Evolutionary conservation across 179 eudicot species (phyloP).

Genomic region (Vitellaria paradoxa): DNA sequence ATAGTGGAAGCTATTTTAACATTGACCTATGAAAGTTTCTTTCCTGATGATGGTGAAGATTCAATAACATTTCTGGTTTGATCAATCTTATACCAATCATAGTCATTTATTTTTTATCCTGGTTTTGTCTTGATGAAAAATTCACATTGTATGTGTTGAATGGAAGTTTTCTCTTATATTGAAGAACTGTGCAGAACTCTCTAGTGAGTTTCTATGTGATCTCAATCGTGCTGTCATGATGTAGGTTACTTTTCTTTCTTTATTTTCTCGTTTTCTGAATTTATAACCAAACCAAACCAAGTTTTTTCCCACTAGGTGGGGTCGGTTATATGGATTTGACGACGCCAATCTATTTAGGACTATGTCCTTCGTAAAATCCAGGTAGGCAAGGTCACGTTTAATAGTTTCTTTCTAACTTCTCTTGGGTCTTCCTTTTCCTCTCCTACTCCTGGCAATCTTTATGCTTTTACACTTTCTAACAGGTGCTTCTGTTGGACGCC

Average conservation of each 20-base stretch:
- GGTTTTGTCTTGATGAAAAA: neutral
- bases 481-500: too few species aligned
- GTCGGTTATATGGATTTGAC: too few species aligned
- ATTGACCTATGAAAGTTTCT: constrained; percentile 1
- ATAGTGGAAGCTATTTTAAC: neutral
- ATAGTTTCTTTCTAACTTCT: too few species aligned
- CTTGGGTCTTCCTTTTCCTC: too few species aligned
- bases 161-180: neutral
- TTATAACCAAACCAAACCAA: too few species aligned
- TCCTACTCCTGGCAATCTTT: too few species aligned
- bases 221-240: neutral
- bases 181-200: neutral
- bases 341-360: too few species aligned
- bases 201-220: neutral
- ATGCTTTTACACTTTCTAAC: too few species aligned
- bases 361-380: too few species aligned
- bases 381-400: too few species aligned
- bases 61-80: neutral
- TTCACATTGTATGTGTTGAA: neutral
- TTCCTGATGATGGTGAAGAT: neutral
- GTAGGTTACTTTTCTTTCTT: neutral
- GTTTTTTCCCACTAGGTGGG: too few species aligned
- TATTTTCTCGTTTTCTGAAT: neutral
- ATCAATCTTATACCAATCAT: neutral
- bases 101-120: neutral